phyloP scores from a whole-genome alignment of 2,329 filamentous ascomycete genomes.

The Alternaria brassicicola region DNA sequence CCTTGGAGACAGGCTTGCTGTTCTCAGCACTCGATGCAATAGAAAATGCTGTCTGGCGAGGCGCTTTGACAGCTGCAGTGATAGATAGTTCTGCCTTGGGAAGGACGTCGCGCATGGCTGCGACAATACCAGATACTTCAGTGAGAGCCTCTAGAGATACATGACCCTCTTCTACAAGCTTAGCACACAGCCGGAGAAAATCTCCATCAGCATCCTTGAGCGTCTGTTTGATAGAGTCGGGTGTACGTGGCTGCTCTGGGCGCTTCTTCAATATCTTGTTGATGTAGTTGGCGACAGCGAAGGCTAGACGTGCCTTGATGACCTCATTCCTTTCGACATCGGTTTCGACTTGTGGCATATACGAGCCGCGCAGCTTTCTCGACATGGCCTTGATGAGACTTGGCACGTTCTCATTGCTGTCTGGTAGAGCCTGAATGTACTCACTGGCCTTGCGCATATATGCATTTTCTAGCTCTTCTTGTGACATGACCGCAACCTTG shows the following conservation, averaged over 20 bases:
- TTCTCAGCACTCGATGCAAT: neutral
- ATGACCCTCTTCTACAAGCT: conserved; percentile 25
- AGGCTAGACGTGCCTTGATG: conserved; percentile 24
- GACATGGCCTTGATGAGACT: conserved; percentile 23
- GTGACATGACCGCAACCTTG: neutral
- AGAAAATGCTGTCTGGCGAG: neutral
- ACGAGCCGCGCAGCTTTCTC: conserved; percentile 24
- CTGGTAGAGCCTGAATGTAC: conserved; percentile 24
- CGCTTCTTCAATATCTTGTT: conserved; percentile 23
- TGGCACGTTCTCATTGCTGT: neutral
- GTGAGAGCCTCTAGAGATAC: conserved; percentile 29
- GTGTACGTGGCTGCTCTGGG: conserved; percentile 8
- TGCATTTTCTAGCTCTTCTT: conserved; percentile 16
- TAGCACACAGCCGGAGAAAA: conserved; percentile 30
- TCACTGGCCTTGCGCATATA: conserved; percentile 27
- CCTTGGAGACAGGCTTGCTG: neutral
- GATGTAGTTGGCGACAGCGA: conserved; percentile 29
- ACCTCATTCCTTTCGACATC: conserved; percentile 14
- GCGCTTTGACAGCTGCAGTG: neutral
- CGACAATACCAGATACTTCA: conserved; percentile 31
- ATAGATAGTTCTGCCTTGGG: conserved; percentile 17
- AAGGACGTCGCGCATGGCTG: conserved; percentile 24
- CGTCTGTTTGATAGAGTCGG: conserved; percentile 18
- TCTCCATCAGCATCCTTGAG: conserved; percentile 27
- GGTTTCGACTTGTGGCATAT: conserved; percentile 7